Evolutionary conservation across 1,139 yeast genomes (phyloP).

Genomic region (Yamadazyma aaseri): DNA sequence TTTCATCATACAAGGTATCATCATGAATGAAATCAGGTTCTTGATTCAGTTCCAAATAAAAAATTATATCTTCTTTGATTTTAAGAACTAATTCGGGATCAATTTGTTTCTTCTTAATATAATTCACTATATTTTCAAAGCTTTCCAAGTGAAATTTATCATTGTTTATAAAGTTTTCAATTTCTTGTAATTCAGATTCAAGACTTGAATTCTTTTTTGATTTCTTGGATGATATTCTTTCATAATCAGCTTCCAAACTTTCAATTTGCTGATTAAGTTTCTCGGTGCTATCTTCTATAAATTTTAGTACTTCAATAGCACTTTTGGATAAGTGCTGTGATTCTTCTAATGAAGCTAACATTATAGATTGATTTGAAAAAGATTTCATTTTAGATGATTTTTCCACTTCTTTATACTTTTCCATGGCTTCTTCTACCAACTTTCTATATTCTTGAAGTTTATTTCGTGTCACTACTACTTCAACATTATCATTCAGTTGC

Average conservation of each 20-base stretch:
- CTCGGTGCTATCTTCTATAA: slow-evolving; percentile 30
- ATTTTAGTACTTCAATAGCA: slow-evolving; percentile 33
- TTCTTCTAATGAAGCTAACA: slow-evolving; percentile 44
- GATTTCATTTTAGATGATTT: slow-evolving; percentile 46
- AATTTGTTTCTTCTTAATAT: slow-evolving; percentile 30
- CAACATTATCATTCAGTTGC: slow-evolving; percentile 52
- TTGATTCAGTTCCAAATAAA: slow-evolving; percentile 38
- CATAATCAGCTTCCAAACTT: slow-evolving; percentile 34
- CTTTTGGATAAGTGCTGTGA: slow-evolving; percentile 32
- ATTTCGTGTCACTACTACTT: slow-evolving; percentile 40
- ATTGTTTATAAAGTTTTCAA: slow-evolving; percentile 32
- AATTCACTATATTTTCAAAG: slow-evolving; percentile 31
- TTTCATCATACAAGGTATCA: slow-evolving; percentile 43
- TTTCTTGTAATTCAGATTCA: slow-evolving; percentile 45
- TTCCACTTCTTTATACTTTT: slow-evolving; percentile 47
- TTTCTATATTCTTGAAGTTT: slow-evolving; percentile 43
- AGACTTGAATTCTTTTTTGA: slow-evolving; percentile 39
- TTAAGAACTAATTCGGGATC: slow-evolving; percentile 36
- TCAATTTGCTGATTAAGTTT: slow-evolving; percentile 36
- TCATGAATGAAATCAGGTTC: slow-evolving; percentile 42
- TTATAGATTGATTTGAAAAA: slow-evolving; percentile 46
- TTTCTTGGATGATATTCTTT: slow-evolving; percentile 40
- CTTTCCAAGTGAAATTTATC: slow-evolving; percentile 43
- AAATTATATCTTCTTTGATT: slow-evolving; percentile 41
- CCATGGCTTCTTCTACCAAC: slow-evolving; percentile 50